Conservation (phyloP, 345 rosid species). For the Anacardium occidentale region DNA sequence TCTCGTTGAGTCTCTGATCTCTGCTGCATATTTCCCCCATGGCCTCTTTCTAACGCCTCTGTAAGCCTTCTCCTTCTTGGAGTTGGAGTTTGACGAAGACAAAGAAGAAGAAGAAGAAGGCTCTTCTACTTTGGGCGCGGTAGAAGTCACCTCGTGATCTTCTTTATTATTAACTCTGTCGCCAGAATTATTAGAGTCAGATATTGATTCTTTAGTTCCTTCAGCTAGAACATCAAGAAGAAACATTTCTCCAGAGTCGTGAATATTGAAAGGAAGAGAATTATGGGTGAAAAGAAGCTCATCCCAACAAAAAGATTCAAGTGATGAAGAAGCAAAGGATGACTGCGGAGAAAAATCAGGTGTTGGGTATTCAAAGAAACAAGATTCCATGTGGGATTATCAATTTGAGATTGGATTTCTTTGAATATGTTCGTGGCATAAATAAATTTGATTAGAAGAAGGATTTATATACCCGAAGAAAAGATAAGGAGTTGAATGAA, state of each 20-base stretch:
- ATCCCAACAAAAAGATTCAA: slow-evolving; percentile 44
- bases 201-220: slow-evolving; percentile 28
- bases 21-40: slow-evolving; percentile 79
- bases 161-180: slow-evolving; percentile 28
- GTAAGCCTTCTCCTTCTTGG: slow-evolving; percentile 37
- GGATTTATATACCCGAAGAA: not conserved
- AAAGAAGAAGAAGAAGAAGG: too few relatives aligned
- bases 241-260: slow-evolving; percentile 46
- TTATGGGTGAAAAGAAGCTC: slow-evolving; percentile 30
- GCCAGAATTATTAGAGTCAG: slow-evolving; percentile 36
- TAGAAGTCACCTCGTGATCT: slow-evolving; percentile 33
- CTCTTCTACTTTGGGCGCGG: slow-evolving; percentile 10
- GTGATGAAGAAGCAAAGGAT: slow-evolving; percentile 32
- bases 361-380: slow-evolving; percentile 21
- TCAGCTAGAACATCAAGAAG: slow-evolving; percentile 36
- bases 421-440: too few relatives aligned
- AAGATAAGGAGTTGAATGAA: too few relatives aligned
- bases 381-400: slow-evolving; percentile 31
- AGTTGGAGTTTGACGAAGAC: too few relatives aligned
- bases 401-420: too few relatives aligned
- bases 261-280: slow-evolving; percentile 34
- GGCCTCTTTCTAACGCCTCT: slow-evolving; percentile 74
- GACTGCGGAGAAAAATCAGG: slow-evolving; percentile 35
- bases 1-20: slow-evolving; percentile 66
- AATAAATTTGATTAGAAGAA: not conserved